Base-by-base conservation (phyloP, 2,329 filamentous ascomycete genomes). In the Penicillium sp. region DNA sequence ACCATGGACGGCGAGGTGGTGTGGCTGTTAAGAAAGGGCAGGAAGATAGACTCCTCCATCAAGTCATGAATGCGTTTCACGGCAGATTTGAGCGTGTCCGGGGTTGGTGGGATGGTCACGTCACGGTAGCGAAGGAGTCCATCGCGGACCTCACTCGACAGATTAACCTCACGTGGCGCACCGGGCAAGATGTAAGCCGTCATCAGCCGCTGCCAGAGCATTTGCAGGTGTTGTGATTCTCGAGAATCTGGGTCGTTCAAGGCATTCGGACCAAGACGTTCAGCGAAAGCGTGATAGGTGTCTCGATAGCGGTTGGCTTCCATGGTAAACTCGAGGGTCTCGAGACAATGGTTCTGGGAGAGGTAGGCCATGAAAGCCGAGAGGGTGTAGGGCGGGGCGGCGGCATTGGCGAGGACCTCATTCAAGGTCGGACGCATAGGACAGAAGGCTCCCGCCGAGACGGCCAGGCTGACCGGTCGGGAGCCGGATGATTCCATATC, bases 251-350 rank as follows among this genome's bases (percentile, higher is more conserved):
- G 52, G 2, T 83, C 78, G 20, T 73, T 71, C 42, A 82, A 76
- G 15, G 80, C 78, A 55, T 77, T 77, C 49, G 79, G 80, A 3
- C 73, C 74, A 28, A 78, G 64, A 59, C 79, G 75, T 57, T 86
- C 85, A 59, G 86, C 79, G 70, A 86, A 81, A 58, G 85, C 81
- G 55, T 83, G 78, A 73, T 87, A 89, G 69, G 86, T 83, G 69
- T 88, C 86, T 54, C 87, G 85, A 74, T 98, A 99, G 61, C 92
- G 86, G 59, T 92, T 90, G 22, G 94, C 90, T 74, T 97, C 95
- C 83, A 97, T 89, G 42, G 93, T 96, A 76, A 99, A 99, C 73
- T 98, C 95, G 41, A 99, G 82, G 1, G 93, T 97, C 77, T 99
- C 95, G 65, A 98, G 82, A 73, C 95, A 99, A 77, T 98, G 94